These are phyloP conservation scores for Begonia loranthoides DNA, from an alignment of 306 rosid genomes.

Conservation along the genomic window DNA sequence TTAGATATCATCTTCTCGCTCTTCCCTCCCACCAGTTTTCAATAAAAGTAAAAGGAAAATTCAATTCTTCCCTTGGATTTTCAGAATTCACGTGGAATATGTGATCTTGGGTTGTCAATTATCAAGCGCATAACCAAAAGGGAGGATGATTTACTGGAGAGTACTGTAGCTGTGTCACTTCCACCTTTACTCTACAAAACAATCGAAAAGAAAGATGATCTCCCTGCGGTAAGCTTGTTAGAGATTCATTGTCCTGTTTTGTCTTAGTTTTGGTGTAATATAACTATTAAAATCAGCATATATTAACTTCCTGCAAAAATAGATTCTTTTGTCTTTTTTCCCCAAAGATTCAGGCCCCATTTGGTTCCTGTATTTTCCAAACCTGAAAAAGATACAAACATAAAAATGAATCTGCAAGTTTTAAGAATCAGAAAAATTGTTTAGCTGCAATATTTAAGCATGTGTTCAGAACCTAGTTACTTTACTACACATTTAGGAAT, in stretches of 20 bases:
- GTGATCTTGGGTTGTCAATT: slow-evolving; percentile 83
- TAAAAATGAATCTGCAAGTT: too few relatives aligned
- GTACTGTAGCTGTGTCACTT: slow-evolving; percentile 34
- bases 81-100: slow-evolving; percentile 84
- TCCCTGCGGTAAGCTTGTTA: slow-evolving; percentile 46
- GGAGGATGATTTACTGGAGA: slow-evolving; percentile 51
- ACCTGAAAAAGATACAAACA: too few relatives aligned
- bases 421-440: too few relatives aligned
- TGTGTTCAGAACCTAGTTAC: too few relatives aligned
- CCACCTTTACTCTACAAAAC: slow-evolving; percentile 68
- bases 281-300: too few relatives aligned
- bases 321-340: too few relatives aligned
- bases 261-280: background rate
- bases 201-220: slow-evolving; percentile 57
- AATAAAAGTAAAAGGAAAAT: background rate
- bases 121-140: slow-evolving; percentile 45
- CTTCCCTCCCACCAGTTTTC: background rate
- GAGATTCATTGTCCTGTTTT: slow-evolving; percentile 7
- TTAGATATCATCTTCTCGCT: slow-evolving; percentile 2
- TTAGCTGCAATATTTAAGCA: too few relatives aligned
- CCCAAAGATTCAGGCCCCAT: too few relatives aligned
- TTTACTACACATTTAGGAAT: too few relatives aligned
- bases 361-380: too few relatives aligned
- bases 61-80: slow-evolving; percentile 19
- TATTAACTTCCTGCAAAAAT: too few relatives aligned